These are phyloP conservation scores for Coemansia sp. DNA, from an alignment of 192 early-diverging fungal species.

Conservation along the genomic window DNA sequence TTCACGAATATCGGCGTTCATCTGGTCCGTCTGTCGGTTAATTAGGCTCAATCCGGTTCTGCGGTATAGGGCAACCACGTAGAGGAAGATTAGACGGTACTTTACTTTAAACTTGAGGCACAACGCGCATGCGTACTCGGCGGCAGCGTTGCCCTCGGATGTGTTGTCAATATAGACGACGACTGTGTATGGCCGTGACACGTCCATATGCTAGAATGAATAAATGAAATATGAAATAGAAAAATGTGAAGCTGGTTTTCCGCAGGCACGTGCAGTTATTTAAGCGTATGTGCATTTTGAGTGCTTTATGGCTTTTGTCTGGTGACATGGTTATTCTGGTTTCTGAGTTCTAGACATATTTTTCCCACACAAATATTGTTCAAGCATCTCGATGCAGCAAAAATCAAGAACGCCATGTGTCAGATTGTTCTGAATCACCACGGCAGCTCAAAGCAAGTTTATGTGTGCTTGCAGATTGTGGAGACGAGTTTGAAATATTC, in stretches of 20 bases:
- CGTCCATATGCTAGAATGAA: conserved; percentile 12
- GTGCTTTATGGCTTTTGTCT: conserved; percentile 19
- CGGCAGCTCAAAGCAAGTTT: too few relatives aligned
- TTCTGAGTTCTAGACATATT: not conserved
- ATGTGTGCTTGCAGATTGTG: too few relatives aligned
- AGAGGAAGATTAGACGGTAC: conserved; percentile 52
- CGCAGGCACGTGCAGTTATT: not conserved
- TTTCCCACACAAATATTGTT: not conserved
- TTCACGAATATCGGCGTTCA: conserved; percentile 54
- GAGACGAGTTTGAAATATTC: too few relatives aligned
- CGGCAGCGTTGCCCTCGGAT: conserved; percentile 47
- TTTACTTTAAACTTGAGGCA: conserved; percentile 52
- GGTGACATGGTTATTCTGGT: conserved; percentile 7
- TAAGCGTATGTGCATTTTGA: not conserved
- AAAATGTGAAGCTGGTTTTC: not conserved
- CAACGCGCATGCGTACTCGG: conserved; percentile 50
- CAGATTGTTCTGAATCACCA: not conserved
- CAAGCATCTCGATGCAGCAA: not conserved
- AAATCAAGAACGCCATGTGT: not conserved
- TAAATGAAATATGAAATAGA: not conserved
- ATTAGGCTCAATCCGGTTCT: conserved; percentile 37
- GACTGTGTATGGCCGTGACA: conserved; percentile 43
- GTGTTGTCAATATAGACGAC: conserved; percentile 45
- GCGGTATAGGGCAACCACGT: conserved; percentile 49
- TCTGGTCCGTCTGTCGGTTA: conserved; percentile 51